Base-by-base conservation (phyloP, 1,284 basidiomycete genomes). In the Heliocybe sulcata region DNA sequence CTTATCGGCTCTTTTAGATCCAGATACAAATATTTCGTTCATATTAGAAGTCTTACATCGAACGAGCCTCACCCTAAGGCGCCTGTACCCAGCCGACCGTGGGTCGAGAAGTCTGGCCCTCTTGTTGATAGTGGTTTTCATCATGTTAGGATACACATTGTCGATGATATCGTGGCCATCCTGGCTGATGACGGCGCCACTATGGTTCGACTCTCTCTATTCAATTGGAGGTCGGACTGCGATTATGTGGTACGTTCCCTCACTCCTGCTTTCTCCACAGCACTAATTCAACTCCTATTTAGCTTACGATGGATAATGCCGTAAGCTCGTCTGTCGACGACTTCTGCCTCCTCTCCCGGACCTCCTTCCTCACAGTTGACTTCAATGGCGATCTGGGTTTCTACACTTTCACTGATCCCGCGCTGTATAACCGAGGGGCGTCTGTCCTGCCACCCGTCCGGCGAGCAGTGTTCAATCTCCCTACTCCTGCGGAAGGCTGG, bases 41-140 rank as follows among this genome's bases (percentile, higher is more conserved):
- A 81, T 60, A 58, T 80, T 11, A 71, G 76, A 1, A 74, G 77
- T 2, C 69, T 82, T 35, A 67, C 68, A n/a, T 73, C 74, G 2
- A 79, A 80, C 57, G 65, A 71, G 51, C 71, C 76, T 3, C 79
- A 81, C 63, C 74, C 75, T 1, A 66, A 66, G 33, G 77, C 78
- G 11, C 62, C 69, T 1, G 45, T 68, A 3, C 58, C 73, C 3
- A 62, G 70, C 9, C 61, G 79, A 3, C 63, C 69, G 9, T 80
- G 73, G 55, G 56, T 75, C 48, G 59, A 61, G 12, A 70, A 67
- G 3, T 51, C 66, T 25, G 60, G 60, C 4, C 59, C 66, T 38
- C 59, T 64, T 1, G 49, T 58, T 10, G 72, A 75, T 35, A 60
- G 27, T 64, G 72, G 10, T 70, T 72, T 2, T 70, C 72, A 20